Percentiles rank a stretch among this genome's conserved stretches.
Evolutionary conservation across 805 yeast species (phyloP).

Genomic region (Saccharomycopsis synnaedendra): DNA sequence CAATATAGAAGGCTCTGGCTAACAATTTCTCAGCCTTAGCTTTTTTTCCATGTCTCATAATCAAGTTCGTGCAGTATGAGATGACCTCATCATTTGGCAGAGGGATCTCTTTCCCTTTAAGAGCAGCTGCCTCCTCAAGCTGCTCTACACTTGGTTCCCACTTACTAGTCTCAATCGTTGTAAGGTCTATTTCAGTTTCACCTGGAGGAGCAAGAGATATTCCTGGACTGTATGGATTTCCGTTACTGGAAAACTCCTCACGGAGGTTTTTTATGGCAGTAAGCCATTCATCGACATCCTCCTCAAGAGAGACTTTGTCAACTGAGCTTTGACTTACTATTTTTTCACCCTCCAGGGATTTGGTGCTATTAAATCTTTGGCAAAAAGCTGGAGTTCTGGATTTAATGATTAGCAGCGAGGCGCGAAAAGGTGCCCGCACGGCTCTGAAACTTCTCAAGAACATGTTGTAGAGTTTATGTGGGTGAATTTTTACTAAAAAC

Average conservation of each 20-base stretch:
- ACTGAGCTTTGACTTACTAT: background rate
- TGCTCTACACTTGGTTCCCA: conserved; percentile 61
- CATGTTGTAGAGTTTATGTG: too few species aligned
- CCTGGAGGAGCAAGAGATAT: conserved; percentile 32
- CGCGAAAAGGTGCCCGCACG: too few species aligned
- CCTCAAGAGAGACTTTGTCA: conserved; percentile 15
- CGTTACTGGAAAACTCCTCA: conserved; percentile 26
- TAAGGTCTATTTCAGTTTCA: conserved; percentile 24
- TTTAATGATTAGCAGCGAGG: too few species aligned
- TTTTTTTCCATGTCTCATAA: conserved; percentile 90
- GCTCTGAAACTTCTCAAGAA: too few species aligned
- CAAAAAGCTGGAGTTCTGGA: too few species aligned
- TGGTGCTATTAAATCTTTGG: conserved; percentile 1
- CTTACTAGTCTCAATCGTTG: conserved; percentile 21
- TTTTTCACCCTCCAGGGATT: background rate
- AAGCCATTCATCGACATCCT: conserved; percentile 31
- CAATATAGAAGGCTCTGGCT: conserved; percentile 69
- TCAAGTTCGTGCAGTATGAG: conserved; percentile 68
- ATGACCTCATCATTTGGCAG: conserved; percentile 55
- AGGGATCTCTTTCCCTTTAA: conserved; percentile 48
- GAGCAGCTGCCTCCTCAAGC: conserved; percentile 37
- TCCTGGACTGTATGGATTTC: conserved; percentile 26
- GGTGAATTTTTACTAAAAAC: too few species aligned
- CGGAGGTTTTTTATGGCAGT: conserved; percentile 28
- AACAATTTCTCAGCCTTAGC: conserved; percentile 64